A percentile compares a stretch with the other conserved stretches of the same genome.
Conservation (phyloP, 2,329 filamentous ascomycete genomes). For the Drechslerella coelobrocha region DNA sequence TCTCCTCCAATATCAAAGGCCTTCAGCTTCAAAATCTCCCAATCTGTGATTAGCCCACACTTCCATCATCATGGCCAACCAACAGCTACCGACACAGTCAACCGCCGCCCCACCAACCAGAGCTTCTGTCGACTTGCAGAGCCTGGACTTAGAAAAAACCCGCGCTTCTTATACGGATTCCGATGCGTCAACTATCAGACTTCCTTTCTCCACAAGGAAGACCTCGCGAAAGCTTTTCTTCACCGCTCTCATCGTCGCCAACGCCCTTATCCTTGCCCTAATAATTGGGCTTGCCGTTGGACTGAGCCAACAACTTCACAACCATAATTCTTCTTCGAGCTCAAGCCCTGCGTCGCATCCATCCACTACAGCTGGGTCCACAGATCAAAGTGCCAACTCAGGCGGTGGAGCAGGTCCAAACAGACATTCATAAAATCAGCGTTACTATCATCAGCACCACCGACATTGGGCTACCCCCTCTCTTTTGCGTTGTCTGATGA, state of each 20-base stretch:
- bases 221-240: slow-evolving; percentile 39
- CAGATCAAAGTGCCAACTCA: neutral
- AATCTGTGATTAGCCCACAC: no score
- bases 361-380: neutral
- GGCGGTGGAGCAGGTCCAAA: neutral
- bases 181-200: slow-evolving; percentile 30
- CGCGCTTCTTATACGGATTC: slow-evolving; percentile 13
- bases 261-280: slow-evolving; percentile 22
- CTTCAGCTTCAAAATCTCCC: neutral
- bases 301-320: slow-evolving; percentile 9
- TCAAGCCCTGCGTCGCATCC: neutral
- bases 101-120: slow-evolving; percentile 4
- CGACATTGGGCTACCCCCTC: no score
- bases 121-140: slow-evolving; percentile 21
- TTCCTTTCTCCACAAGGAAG: slow-evolving; percentile 30
- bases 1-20: no score
- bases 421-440: neutral
- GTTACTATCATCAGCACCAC: neutral
- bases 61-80: neutral
- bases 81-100: neutral
- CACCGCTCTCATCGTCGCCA: slow-evolving; percentile 20
- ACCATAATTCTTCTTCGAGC: neutral
- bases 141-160: slow-evolving; percentile 35
- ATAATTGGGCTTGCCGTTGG: slow-evolving; percentile 33
- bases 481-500: no score